These are phyloP conservation scores for Monosporascus sp. DNA, from an alignment of 2,329 filamentous ascomycete species.

Conservation along the genomic window DNA sequence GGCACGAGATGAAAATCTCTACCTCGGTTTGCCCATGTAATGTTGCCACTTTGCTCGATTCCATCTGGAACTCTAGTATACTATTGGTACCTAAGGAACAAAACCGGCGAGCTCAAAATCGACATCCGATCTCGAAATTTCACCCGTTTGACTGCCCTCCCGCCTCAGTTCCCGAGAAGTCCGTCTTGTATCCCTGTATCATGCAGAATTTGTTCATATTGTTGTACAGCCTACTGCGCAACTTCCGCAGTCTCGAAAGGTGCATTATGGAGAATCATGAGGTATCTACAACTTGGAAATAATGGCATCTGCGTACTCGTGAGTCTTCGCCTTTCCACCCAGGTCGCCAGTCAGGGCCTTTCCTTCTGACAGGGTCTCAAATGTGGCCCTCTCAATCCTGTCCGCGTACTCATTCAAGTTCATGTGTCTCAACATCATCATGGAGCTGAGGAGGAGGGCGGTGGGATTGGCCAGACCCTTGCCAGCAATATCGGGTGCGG, in stretches of 20 bases:
- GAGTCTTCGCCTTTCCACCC: constrained; percentile 92
- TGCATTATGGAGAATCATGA: constrained; percentile 18
- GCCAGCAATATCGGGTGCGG: constrained; percentile 92
- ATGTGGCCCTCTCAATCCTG: constrained; percentile 91
- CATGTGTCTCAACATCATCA: constrained; percentile 99
- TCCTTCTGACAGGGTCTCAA: constrained; percentile 91
- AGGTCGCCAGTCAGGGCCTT: constrained; percentile 95
- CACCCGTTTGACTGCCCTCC: no score
- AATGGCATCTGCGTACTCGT: constrained; percentile 90
- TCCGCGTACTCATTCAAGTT: constrained; percentile 76
- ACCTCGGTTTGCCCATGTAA: no score
- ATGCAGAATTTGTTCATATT: constrained; percentile 20
- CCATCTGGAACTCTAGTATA: no score
- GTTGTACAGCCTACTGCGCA: constrained; percentile 25
- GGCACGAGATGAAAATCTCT: no score
- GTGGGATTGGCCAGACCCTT: constrained; percentile 97
- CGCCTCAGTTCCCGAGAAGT: not conserved
- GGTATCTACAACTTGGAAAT: constrained; percentile 61
- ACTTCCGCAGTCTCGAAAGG: constrained; percentile 14
- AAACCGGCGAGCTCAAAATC: no score
- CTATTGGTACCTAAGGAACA: no score
- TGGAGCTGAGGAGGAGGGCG: constrained; percentile 86
- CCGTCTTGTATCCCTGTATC: constrained; percentile 3
- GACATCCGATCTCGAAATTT: no score
- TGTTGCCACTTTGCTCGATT: no score